A percentile compares a stretch with the other conserved stretches of the same genome.
Evolutionary conservation across 2,329 filamentous ascomycete genomes (phyloP).

Genomic region (Xylaria sp.): DNA sequence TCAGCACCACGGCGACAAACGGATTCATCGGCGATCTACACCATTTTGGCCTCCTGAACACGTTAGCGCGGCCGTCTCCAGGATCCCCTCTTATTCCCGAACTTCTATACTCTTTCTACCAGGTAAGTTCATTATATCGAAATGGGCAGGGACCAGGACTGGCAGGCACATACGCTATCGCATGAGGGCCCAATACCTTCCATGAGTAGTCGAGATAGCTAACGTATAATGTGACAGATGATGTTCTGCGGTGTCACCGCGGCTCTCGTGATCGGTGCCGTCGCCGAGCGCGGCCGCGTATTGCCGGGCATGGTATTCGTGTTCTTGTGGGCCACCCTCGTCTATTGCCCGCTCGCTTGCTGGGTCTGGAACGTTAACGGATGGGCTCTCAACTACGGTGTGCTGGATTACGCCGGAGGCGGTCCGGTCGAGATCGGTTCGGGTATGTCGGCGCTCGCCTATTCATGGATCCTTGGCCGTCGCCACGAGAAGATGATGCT

Average conservation of each 20-base stretch:
- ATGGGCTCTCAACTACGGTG: slow-evolving; percentile 89
- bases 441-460: slow-evolving; percentile 89
- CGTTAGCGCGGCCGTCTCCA: slow-evolving; percentile 81
- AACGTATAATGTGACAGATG: slow-evolving; percentile 63
- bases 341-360: slow-evolving; percentile 96
- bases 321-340: slow-evolving; percentile 95
- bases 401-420: slow-evolving; percentile 94
- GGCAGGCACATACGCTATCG: not conserved
- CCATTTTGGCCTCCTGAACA: slow-evolving; percentile 87
- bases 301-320: slow-evolving; percentile 93
- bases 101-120: slow-evolving; percentile 92
- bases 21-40: slow-evolving; percentile 90
- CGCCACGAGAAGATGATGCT: slow-evolving; percentile 99
- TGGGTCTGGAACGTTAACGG: slow-evolving; percentile 97
- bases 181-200: not conserved
- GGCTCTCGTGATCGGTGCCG: slow-evolving; percentile 87
- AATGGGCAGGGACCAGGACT: not conserved
- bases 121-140: slow-evolving; percentile 58
- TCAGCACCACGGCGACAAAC: slow-evolving; percentile 80
- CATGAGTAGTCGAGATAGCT: slow-evolving; percentile 8
- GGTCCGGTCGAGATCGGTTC: slow-evolving; percentile 97
- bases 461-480: slow-evolving; percentile 92
- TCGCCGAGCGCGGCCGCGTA: slow-evolving; percentile 91
- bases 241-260: slow-evolving; percentile 96
- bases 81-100: slow-evolving; percentile 88